Evolutionary conservation across 2,329 filamentous ascomycete genomes (phyloP).

Genomic region (Bipolaris oryzae): DNA sequence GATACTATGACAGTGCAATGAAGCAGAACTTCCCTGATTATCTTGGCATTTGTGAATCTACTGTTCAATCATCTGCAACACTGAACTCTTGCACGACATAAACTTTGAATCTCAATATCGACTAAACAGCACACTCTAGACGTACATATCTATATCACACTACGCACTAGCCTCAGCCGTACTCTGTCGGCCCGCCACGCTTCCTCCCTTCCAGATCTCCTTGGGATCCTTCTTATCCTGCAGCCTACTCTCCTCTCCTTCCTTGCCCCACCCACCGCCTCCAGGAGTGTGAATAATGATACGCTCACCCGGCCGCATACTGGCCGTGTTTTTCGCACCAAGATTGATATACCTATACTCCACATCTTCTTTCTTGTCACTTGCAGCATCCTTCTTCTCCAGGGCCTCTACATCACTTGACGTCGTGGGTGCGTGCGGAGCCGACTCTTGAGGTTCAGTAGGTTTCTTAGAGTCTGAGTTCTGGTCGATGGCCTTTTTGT

Average conservation of each 20-base stretch:
- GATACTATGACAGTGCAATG: no score
- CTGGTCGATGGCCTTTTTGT: conserved; percentile 33
- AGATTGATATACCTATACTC: conserved; percentile 70
- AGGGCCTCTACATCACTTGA: conserved; percentile 50
- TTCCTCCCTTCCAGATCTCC: conserved; percentile 65
- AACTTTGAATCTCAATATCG: not conserved
- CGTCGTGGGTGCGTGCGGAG: conserved; percentile 54
- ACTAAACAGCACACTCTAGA: not conserved
- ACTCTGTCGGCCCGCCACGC: conserved; percentile 61
- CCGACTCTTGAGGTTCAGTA: conserved; percentile 22
- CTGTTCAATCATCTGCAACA: not conserved
- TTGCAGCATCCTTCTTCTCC: conserved; percentile 36
- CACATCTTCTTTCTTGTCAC: conserved; percentile 51
- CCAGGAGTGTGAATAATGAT: conserved; percentile 81
- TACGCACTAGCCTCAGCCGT: conserved; percentile 54
- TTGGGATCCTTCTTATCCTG: conserved; percentile 62
- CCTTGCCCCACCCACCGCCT: conserved; percentile 75
- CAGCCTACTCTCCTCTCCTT: conserved; percentile 62
- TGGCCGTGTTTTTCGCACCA: conserved; percentile 79
- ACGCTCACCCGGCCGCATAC: conserved; percentile 76
- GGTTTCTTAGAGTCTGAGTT: conserved; percentile 31
- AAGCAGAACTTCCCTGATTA: no score
- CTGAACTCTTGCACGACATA: not conserved
- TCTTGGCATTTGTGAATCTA: not conserved
- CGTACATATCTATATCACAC: not conserved